Evolutionary conservation across 75 land plant species (phyloP).

Genomic region (Cunninghamia lanceolata): DNA sequence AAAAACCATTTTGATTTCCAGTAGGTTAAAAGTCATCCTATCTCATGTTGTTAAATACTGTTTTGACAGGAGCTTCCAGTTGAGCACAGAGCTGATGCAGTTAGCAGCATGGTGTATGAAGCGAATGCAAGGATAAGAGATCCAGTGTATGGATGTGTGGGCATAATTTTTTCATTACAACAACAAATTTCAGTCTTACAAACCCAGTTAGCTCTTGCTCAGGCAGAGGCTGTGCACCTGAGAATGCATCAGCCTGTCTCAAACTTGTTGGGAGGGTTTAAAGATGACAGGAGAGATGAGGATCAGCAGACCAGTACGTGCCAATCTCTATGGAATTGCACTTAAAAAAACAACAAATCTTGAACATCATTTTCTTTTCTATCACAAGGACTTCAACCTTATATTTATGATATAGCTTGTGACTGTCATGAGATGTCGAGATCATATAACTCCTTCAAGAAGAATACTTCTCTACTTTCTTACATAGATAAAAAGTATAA

Average conservation of each 20-base stretch:
- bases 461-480: not conserved
- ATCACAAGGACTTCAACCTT: not conserved
- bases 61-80: constrained; percentile 58
- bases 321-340: constrained; percentile 30
- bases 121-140: constrained; percentile 78
- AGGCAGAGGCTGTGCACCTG: constrained; percentile 62
- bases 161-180: constrained; percentile 69
- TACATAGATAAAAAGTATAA: not conserved
- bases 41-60: not conserved
- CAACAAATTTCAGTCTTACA: constrained; percentile 59
- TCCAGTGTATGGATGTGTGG: constrained; percentile 87
- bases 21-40: no score
- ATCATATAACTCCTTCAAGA: not conserved
- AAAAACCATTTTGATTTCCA: no score
- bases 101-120: constrained; percentile 86
- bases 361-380: not conserved
- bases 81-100: constrained; percentile 67
- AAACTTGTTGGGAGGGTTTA: not conserved
- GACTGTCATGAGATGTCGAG: not conserved
- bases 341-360: not conserved
- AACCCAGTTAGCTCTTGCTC: constrained; percentile 63
- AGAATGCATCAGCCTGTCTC: constrained; percentile 32
- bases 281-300: constrained; percentile 9
- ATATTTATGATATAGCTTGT: not conserved
- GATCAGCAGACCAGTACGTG: constrained; percentile 21